Base-by-base conservation (phyloP, 495 filamentous ascomycete species). In the Aspergillus haitiensis region DNA sequence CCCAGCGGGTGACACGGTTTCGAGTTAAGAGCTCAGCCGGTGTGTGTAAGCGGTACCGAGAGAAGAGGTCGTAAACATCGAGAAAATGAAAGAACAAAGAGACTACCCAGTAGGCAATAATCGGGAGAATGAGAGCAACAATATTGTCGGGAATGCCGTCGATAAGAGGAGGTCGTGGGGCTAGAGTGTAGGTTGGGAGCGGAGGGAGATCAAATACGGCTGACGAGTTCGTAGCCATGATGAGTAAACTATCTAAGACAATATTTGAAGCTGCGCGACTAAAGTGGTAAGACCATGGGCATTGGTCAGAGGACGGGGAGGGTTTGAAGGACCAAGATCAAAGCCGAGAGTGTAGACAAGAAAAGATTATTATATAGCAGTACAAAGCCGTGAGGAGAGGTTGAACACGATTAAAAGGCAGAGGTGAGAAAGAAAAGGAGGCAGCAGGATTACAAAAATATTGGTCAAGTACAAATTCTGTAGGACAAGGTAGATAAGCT, bases 1-100 rank as follows among this genome's bases (percentile, higher is more conserved):
- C 87, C 73, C 80, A 88, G 53, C 89, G 82, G 53, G 87, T 83
- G 48, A 91, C 93, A 64, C 88, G 91, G 74, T 98, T 98, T 58
- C 93, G 81, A 72, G 90, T 88, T 15, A 86, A 70, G 55, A 97
- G 82, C 67, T 97, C 93, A 52, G 89, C 91, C 32, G 93, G 92
- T 0, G 93, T 97, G 79, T 97, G 93, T 45, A 97, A 78, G 52
- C 93, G 87, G 75, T 97, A 95, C 63, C 92, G 82, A 35, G 90
- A 84, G 68, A 94, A 93, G 42, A 90, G 81, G 70, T 94, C 88
- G 70, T 86, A 84, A 49, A 85, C 75, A 75, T 97, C 93, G 67
- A 97, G 81, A 61, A 85, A 69, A 75, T 97, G 91, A 76, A 94
- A 98, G 67, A 94, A 72, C 70, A 89, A 75, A n/a, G 92, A 96